A percentile compares a stretch with the other conserved stretches of the same genome.
These are phyloP conservation scores for Prunus mongolica DNA, from an alignment of 306 rosid species.

Conservation along the genomic window DNA sequence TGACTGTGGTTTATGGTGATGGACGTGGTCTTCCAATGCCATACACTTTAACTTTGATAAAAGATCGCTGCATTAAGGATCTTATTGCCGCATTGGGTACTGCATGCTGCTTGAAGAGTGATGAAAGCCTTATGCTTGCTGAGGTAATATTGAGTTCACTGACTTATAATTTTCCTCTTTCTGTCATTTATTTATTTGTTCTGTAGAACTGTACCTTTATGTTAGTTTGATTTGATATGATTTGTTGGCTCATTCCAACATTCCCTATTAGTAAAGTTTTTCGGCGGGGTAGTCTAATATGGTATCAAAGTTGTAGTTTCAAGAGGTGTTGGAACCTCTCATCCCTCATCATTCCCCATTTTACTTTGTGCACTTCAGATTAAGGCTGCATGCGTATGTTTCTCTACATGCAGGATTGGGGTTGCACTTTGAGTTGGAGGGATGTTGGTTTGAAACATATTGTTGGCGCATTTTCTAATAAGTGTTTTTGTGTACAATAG, in stretches of 20 bases:
- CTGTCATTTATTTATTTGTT: neutral
- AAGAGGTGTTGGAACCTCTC: neutral
- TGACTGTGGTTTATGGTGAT: constrained; percentile 77
- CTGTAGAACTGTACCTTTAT: neutral
- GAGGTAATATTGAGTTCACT: constrained; percentile 53
- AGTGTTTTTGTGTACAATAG: neutral
- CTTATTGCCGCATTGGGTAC: constrained; percentile 58
- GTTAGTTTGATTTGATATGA: neutral
- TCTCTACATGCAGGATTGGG: neutral
- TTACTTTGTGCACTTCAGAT: neutral
- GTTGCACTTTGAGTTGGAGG: neutral
- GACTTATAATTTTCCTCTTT: neutral
- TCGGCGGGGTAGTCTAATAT: neutral
- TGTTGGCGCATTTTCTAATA: neutral
- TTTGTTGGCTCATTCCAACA: neutral
- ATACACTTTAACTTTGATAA: constrained; percentile 60
- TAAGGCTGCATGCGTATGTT: neutral
- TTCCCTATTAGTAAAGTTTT: neutral
- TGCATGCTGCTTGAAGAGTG: constrained; percentile 86
- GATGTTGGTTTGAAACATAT: neutral
- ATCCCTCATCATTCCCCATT: neutral
- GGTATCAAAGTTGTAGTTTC: neutral
- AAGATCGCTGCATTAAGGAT: constrained; percentile 72
- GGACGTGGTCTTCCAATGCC: constrained; percentile 95
- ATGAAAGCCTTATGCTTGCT: constrained; percentile 88